Evolutionary conservation across 2,329 filamentous ascomycete species (phyloP), one percentile per base, ranked within the genome.

Genomic region (Ceratocystis smalleyi): DNA sequence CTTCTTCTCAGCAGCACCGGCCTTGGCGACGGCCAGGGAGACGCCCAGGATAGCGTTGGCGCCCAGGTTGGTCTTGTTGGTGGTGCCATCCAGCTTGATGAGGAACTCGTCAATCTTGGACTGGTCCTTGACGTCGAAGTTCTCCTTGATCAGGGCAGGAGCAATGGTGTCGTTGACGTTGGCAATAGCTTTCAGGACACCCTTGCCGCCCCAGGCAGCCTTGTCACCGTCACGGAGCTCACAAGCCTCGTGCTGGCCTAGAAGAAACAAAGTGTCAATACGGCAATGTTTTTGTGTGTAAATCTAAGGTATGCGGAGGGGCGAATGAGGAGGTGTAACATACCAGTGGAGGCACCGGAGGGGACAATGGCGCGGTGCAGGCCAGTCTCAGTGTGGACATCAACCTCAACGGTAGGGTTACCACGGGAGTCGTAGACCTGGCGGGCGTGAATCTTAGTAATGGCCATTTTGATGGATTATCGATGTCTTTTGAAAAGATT

Each of bases 361-460:
- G 91, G 91, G 69, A 95, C 91, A 75, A 95, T 95, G 76, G 90
- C 89, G 74, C 90, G 89, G 84, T 95, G 90, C 68, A 95, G 86
- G 74, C 91, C 91, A 71, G 87, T 92, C 80, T 94, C 88, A 72
- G 89, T 95, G 79, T 94, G 86, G 71, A 95, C 84, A 76, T 95
- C 91, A 71, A 95, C 91, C 83, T 96, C 91, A 74, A 95, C 90
- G 75, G 94, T 99, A 74, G 94, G 94, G 86, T 99, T 99, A 76
- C 84, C 84, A 75, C 94, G 92, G 77, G 94, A 97, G 84, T 99
- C 94, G 85, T 92, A 99, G 81, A 99, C 91, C 74, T 87, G 91
- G 75, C 94, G 88, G 74, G 88, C 89, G 83, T 91, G 88, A 75
- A 94, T 83, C 83, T 91, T 92, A 77, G 85, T 85, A 78, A 94